phyloP scores from a whole-genome alignment of 768 basidiomycete species.

The Rhodotorula graminis region DNA sequence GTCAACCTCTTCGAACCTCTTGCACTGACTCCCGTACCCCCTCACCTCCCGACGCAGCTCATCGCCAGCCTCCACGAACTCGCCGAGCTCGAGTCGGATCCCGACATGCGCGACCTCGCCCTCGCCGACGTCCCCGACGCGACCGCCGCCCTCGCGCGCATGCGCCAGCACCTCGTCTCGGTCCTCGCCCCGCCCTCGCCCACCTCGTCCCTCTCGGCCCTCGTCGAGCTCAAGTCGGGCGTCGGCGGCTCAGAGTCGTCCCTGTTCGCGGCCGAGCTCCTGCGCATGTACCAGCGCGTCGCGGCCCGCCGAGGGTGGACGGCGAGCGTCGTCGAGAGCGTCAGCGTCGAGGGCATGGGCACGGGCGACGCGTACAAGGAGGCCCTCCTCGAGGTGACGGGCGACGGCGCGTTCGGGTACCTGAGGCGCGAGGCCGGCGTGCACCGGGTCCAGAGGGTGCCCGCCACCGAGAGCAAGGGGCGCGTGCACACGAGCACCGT shows the following conservation, averaged over 20 bases:
- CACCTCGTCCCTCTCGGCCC: slow-evolving; percentile 53
- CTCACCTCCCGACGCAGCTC: slow-evolving; percentile 5
- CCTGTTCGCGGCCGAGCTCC: slow-evolving; percentile 70
- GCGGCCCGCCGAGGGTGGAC: slow-evolving; percentile 61
- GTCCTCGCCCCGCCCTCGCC: slow-evolving; percentile 28
- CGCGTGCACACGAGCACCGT: slow-evolving; percentile 89
- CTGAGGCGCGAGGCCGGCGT: slow-evolving; percentile 91
- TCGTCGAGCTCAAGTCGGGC: slow-evolving; percentile 86
- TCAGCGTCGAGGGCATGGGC: slow-evolving; percentile 31
- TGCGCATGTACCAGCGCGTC: slow-evolving; percentile 74
- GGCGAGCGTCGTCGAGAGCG: slow-evolving; percentile 45
- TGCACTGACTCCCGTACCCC: too few species aligned
- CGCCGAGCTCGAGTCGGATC: slow-evolving; percentile 59
- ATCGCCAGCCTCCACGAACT: slow-evolving; percentile 30
- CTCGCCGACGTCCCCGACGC: slow-evolving; percentile 32
- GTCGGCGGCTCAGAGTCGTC: slow-evolving; percentile 86
- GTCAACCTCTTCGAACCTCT: not conserved
- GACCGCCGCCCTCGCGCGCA: not conserved
- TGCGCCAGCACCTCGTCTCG: slow-evolving; percentile 8
- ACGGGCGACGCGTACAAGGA: slow-evolving; percentile 56
- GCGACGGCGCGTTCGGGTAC: slow-evolving; percentile 68
- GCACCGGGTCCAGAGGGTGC: slow-evolving; percentile 90
- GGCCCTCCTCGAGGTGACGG: slow-evolving; percentile 72
- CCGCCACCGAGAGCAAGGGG: slow-evolving; percentile 80
- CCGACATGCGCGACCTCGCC: slow-evolving; percentile 68